Evolutionary conservation across 192 early-diverging fungal species (phyloP).

Genomic region (Chytriomyces sp.): DNA sequence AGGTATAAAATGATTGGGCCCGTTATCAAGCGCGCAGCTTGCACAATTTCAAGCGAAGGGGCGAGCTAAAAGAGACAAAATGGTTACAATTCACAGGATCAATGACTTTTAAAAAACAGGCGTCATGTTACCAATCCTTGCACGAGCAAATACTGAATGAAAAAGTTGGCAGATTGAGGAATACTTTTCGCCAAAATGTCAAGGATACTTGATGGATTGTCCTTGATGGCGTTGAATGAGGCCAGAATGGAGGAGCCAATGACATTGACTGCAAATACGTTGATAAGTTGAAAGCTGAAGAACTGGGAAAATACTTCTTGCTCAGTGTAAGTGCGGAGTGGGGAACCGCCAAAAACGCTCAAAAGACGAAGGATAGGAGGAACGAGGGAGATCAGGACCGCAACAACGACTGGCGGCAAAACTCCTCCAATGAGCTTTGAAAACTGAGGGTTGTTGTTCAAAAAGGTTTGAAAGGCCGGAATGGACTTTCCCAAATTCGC

Average conservation of each 20-base stretch:
- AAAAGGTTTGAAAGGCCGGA: constrained; percentile 56
- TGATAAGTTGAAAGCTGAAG: constrained; percentile 69
- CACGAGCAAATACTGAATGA: constrained; percentile 84
- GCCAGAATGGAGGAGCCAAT: constrained; percentile 68
- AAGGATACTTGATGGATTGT: constrained; percentile 58
- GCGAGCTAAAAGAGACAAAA: constrained; percentile 39
- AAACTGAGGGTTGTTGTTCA: constrained; percentile 46
- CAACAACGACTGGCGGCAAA: constrained; percentile 72
- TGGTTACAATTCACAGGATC: not conserved
- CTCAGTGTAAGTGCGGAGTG: constrained; percentile 63
- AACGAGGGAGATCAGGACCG: constrained; percentile 71
- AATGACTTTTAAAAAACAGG: no score
- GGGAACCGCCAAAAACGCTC: constrained; percentile 63
- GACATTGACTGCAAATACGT: constrained; percentile 80
- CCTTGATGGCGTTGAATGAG: constrained; percentile 56
- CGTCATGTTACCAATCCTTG: constrained; percentile 53
- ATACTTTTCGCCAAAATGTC: constrained; percentile 61
- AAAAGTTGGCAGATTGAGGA: constrained; percentile 79
- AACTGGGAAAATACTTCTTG: constrained; percentile 70
- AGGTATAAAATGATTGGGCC: constrained; percentile 60
- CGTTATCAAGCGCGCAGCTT: constrained; percentile 68
- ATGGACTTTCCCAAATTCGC: constrained; percentile 56
- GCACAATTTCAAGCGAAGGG: constrained; percentile 72
- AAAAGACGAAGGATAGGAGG: constrained; percentile 70
- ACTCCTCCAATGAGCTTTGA: constrained; percentile 73